Conservation (phyloP, 169 alveolate genomes). For the Blepharisma undulans region DNA sequence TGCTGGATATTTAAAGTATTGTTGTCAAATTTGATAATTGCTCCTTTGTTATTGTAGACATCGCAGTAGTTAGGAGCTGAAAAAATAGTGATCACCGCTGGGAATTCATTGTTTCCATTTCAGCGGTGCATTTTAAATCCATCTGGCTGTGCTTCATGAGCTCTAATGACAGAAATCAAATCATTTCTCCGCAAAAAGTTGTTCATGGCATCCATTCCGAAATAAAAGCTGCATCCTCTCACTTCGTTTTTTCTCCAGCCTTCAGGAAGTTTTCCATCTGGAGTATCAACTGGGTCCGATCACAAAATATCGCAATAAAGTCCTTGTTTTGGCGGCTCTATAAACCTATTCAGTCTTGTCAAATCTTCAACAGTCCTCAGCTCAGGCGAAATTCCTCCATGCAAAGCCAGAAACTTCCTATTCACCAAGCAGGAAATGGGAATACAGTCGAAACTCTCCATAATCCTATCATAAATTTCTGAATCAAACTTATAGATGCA, state of each 20-base stretch:
- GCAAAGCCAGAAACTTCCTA: conserved; percentile 89
- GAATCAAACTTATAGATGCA: conserved; percentile 92
- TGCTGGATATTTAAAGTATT: conserved; percentile 68
- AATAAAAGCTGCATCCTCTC: conserved; percentile 90
- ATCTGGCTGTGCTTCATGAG: conserved; percentile 96
- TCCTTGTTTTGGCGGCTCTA: conserved; percentile 96
- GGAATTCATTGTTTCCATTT: conserved; percentile 36
- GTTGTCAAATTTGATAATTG: conserved; percentile 93
- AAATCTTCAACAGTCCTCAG: conserved; percentile 70
- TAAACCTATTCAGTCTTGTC: conserved; percentile 85
- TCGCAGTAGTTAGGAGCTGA: conserved; percentile 99
- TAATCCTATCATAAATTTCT: conserved; percentile 89
- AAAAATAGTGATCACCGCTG: conserved; percentile 93
- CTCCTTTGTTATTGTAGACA: conserved; percentile 95
- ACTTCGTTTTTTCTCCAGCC: conserved; percentile 83
- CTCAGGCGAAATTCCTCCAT: conserved; percentile 95
- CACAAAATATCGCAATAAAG: conserved; percentile 91
- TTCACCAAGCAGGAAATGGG: conserved; percentile 86
- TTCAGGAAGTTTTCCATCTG: conserved; percentile 48
- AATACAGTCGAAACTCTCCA: conserved; percentile 91
- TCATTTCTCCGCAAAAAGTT: conserved; percentile 89
- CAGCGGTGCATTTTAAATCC: conserved; percentile 91
- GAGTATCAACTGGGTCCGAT: conserved; percentile 94
- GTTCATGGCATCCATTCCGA: conserved; percentile 91
- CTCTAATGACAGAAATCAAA: conserved; percentile 90